Percentiles rank a stretch among this genome's conserved stretches.
These are phyloP conservation scores for Paraphaeosphaeria minitans DNA, from an alignment of 2,329 filamentous ascomycete genomes.

Conservation along the genomic window DNA sequence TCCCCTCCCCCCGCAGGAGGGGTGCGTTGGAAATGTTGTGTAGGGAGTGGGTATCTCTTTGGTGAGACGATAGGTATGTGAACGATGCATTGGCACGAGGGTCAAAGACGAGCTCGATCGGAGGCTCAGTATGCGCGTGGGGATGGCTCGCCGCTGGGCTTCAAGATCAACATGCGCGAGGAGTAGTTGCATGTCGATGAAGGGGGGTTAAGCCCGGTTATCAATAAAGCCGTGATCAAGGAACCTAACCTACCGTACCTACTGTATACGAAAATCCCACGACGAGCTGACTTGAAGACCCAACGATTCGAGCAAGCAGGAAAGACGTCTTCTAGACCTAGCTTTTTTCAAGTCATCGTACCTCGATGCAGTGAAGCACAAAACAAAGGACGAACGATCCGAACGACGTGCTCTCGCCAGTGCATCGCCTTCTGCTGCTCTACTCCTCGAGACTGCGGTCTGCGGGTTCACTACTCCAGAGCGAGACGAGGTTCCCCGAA, in stretches of 20 bases:
- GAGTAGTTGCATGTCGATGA: too few relatives aligned
- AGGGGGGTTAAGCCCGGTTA: too few relatives aligned
- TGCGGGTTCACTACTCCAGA: too few relatives aligned
- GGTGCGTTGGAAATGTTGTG: too few relatives aligned
- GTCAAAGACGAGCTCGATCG: too few relatives aligned
- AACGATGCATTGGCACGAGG: too few relatives aligned
- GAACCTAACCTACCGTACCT: too few relatives aligned
- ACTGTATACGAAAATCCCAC: background rate
- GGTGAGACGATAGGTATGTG: too few relatives aligned
- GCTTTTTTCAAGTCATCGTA: background rate
- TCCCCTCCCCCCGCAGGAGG: too few relatives aligned
- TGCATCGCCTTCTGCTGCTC: background rate
- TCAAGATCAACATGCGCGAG: constrained; percentile 7
- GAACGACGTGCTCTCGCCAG: background rate
- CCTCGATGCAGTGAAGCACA: too few relatives aligned
- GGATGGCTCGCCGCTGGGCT: constrained; percentile 4
- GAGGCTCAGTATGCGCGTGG: constrained; percentile 1
- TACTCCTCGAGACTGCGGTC: background rate
- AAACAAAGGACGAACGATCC: background rate
- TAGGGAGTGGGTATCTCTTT: too few relatives aligned
- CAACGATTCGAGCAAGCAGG: background rate
- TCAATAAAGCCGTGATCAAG: background rate
- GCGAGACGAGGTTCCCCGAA: too few relatives aligned
- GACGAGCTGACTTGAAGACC: background rate
- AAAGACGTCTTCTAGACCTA: background rate